phyloP scores from a whole-genome alignment of 495 filamentous ascomycete species.

The Aspergillus kassunensis region DNA sequence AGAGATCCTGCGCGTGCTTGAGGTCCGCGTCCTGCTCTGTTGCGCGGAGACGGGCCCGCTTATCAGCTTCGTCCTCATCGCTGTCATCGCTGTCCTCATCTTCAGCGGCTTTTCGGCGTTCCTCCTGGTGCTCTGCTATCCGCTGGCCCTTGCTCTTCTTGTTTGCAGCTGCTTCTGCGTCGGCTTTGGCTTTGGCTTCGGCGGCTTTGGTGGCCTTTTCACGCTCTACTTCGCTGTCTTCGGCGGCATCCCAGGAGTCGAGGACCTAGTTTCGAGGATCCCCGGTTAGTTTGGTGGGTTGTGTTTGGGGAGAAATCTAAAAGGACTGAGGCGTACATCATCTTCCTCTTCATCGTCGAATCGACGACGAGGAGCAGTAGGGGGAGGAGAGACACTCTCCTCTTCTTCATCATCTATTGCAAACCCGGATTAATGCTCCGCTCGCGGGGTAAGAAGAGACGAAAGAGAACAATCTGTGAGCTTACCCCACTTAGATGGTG shows the following conservation, averaged over 20 bases:
- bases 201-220: constrained; percentile 87
- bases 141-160: constrained; percentile 89
- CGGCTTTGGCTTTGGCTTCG: constrained; percentile 83
- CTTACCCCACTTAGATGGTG: constrained; percentile 51
- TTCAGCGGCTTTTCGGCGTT: constrained; percentile 37
- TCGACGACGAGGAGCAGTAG: constrained; percentile 54
- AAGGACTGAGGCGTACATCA: constrained; percentile 68
- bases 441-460: not conserved
- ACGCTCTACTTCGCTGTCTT: constrained; percentile 94
- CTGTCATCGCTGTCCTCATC: constrained; percentile 51
- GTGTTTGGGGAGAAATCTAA: not conserved
- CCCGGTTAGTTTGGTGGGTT: not conserved
- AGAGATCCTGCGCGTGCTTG: constrained; percentile 86
- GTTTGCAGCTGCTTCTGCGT: constrained; percentile 83
- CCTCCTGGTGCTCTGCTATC: constrained; percentile 67
- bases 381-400: constrained; percentile 61
- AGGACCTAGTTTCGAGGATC: constrained; percentile 52
- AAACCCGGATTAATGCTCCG: constrained; percentile 3
- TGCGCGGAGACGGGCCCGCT: constrained; percentile 65
- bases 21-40: constrained; percentile 88
- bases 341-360: constrained; percentile 95
- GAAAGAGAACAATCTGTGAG: constrained; percentile 18
- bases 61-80: constrained; percentile 57
- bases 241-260: constrained; percentile 95
- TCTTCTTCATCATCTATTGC: constrained; percentile 64